Evolutionary conservation across 345 rosid species (phyloP), one percentile per base, ranked within the genome.

Genomic region (Hibiscus tridactylites): DNA sequence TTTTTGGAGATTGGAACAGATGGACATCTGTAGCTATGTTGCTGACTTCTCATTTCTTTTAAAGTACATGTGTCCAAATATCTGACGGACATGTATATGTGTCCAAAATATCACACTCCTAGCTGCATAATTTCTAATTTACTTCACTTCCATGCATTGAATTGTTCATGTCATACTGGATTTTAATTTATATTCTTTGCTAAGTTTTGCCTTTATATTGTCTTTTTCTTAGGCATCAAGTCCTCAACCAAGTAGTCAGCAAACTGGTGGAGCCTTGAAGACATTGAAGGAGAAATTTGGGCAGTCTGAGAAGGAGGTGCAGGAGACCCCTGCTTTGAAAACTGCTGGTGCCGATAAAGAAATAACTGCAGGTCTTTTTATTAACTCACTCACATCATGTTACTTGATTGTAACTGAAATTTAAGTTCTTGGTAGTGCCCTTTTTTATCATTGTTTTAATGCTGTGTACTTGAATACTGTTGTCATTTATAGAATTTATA

Each of bases 301-400:
- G 60, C 80, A 79, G 69, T 66, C 59, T 68, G 96, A 87, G 31
- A 88, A 88, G 82, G 96, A 91, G 49, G 76, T 76, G 2, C 88
- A 74, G 31, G 93, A 87, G 78, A 88, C 81, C 39, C 72, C 97
- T 59, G 62, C 62, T 28, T 59, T 94, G 74, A 94, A 94, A 81
- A 88, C 85, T 79, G 96, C 90, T 8, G 96, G 96, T 35, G 79
- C 93, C 33, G 96, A 83, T 33, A 90, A 90, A 42, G 93, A 90
- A 80, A 88, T 90, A 85, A 88, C 97, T 12, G 98, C 98, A 86
- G 97, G 98, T 91, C 47, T 74, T 81, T 73, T 29, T 28, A 28
- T 15, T 28, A 28, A 67, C 42, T 29, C 16, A 0, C 7, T 10
- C 24, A 8, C 39, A 13, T 47, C 15, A 47, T 29, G 12, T 67